These are phyloP conservation scores for Leccinum imitatum DNA, from an alignment of 768 basidiomycete species.

Conservation along the genomic window DNA sequence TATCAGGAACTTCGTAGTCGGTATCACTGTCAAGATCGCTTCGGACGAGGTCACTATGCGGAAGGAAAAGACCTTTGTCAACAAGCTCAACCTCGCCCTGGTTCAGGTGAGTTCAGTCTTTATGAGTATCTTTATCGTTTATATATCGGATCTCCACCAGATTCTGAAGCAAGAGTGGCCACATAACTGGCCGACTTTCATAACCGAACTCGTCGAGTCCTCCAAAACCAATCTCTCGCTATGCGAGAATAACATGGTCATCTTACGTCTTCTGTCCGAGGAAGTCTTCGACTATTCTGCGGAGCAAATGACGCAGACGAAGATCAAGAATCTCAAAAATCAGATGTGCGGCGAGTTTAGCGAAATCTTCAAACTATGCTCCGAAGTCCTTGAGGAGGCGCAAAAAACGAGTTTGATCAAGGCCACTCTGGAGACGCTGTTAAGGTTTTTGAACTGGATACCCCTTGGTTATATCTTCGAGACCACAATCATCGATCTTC, in stretches of 20 bases:
- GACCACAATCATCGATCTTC: conserved; percentile 92
- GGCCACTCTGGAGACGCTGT: conserved; percentile 90
- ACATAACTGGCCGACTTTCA: conserved; percentile 98
- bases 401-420: conserved; percentile 93
- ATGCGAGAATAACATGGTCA: conserved; percentile 99
- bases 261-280: conserved; percentile 94
- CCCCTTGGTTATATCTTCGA: conserved; percentile 99
- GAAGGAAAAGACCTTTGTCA: conserved; percentile 91
- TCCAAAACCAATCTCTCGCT: conserved; percentile 94
- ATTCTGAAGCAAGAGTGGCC: conserved; percentile 99
- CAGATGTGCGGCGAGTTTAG: conserved; percentile 97
- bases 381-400: conserved; percentile 96
- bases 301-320: conserved; percentile 97
- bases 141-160: conserved; percentile 40
- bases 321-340: conserved; percentile 96
- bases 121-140: neutral
- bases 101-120: conserved; percentile 65
- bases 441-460: conserved; percentile 98
- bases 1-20: conserved; percentile 95
- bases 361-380: conserved; percentile 97
- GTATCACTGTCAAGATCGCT: conserved; percentile 87
- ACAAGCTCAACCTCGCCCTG: conserved; percentile 95
- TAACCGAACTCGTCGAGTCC: conserved; percentile 94
- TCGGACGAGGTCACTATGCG: conserved; percentile 87
- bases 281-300: conserved; percentile 99